Percentiles rank a stretch among this genome's conserved stretches.
phyloP scores from a whole-genome alignment of 1,284 basidiomycete species.

The Bothia castanella region DNA sequence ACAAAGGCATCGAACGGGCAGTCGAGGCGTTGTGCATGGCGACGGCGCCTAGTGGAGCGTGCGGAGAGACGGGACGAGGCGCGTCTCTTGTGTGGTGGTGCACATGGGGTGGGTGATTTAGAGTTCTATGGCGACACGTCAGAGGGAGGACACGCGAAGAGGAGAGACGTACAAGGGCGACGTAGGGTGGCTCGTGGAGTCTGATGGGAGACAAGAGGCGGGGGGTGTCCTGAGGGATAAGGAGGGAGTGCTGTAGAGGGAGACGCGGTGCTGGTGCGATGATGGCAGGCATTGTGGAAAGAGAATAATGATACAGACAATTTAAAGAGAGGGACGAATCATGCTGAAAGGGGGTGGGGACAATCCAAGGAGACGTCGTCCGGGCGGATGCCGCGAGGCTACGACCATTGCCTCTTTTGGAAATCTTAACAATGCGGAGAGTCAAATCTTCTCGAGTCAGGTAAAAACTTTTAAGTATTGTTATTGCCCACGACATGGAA shows the following conservation, averaged over 20 bases:
- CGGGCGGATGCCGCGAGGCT: slow-evolving; percentile 25
- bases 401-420: slow-evolving; percentile 23
- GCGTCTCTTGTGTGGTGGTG: slow-evolving; percentile 32
- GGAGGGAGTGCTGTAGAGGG: slow-evolving; percentile 24
- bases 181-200: slow-evolving; percentile 24
- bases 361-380: slow-evolving; percentile 24
- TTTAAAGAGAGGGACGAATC: slow-evolving; percentile 17
- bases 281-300: slow-evolving; percentile 30
- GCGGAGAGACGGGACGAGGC: slow-evolving; percentile 19
- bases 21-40: slow-evolving; percentile 34
- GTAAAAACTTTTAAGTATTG: too few species aligned
- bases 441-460: too few species aligned
- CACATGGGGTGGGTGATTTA: slow-evolving; percentile 40
- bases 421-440: slow-evolving; percentile 28
- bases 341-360: slow-evolving; percentile 25
- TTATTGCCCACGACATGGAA: too few species aligned
- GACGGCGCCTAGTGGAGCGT: slow-evolving; percentile 36
- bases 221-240: slow-evolving; percentile 14
- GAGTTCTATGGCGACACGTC: slow-evolving; percentile 29
- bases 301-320: slow-evolving; percentile 26
- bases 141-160: background rate
- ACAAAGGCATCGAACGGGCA: slow-evolving; percentile 29
- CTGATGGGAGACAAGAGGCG: slow-evolving; percentile 34
- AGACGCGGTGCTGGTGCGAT: slow-evolving; percentile 31
- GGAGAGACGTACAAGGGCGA: slow-evolving; percentile 24